phyloP scores from a whole-genome alignment of 1,139 yeast species.

The Candida smagusa region DNA sequence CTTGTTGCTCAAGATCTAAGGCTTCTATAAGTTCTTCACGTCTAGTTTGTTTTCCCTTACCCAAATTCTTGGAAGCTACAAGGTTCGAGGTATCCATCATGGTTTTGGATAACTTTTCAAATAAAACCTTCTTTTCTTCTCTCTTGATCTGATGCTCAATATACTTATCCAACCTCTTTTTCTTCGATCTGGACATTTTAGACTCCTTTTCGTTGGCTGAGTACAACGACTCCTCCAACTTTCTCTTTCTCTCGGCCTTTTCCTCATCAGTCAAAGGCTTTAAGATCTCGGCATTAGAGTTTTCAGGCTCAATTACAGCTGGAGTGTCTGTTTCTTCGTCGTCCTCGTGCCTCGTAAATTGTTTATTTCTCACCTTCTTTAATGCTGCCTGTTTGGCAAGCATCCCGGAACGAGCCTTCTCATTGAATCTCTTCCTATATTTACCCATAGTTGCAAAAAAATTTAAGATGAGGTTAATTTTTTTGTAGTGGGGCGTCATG shows the following conservation, averaged over 20 bases:
- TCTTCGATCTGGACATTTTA: conserved; percentile 69
- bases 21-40: conserved; percentile 76
- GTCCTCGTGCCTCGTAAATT: conserved; percentile 49
- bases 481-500: background rate
- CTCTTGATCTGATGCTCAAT: conserved; percentile 85
- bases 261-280: conserved; percentile 53
- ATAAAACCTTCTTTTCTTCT: conserved; percentile 78
- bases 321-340: conserved; percentile 25
- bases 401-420: conserved; percentile 82
- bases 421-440: conserved; percentile 76
- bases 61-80: conserved; percentile 72
- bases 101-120: conserved; percentile 69
- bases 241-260: conserved; percentile 61
- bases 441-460: conserved; percentile 57
- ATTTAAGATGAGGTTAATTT: background rate
- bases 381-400: conserved; percentile 75
- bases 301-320: conserved; percentile 15
- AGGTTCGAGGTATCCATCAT: conserved; percentile 68
- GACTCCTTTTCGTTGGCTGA: conserved; percentile 55
- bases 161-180: conserved; percentile 73
- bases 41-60: conserved; percentile 72
- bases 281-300: conserved; percentile 63
- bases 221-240: conserved; percentile 55
- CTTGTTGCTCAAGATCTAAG: conserved; percentile 66
- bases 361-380: conserved; percentile 66